These are phyloP conservation scores for Scleromitrula shiraiana DNA, from an alignment of 2,329 filamentous ascomycete species.

Conservation along the genomic window DNA sequence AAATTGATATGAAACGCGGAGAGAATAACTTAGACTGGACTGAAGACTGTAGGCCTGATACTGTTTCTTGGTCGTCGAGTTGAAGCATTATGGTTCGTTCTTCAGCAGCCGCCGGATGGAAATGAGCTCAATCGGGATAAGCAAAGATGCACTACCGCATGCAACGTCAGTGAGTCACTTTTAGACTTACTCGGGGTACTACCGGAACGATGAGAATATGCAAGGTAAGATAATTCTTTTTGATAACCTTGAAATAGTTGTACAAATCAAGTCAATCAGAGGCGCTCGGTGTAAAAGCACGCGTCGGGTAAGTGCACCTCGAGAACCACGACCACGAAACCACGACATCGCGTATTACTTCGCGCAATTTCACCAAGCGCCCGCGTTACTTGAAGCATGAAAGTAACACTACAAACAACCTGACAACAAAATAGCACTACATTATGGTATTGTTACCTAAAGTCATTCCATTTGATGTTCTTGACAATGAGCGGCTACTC, in stretches of 20 bases:
- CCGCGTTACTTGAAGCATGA: conserved; percentile 14
- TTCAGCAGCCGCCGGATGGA: conserved; percentile 23
- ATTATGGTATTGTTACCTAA: background rate
- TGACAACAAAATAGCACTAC: background rate
- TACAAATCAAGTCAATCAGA: background rate
- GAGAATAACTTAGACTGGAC: conserved; percentile 13
- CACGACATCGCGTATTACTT: conserved; percentile 6
- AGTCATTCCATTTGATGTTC: conserved; percentile 10
- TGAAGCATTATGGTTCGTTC: conserved; percentile 27
- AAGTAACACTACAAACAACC: background rate
- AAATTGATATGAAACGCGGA: conserved; percentile 27
- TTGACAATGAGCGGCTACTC: conserved; percentile 17
- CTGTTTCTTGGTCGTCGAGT: conserved; percentile 30
- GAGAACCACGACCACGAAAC: background rate
- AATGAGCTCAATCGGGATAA: conserved; percentile 14
- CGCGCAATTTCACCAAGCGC: conserved; percentile 19
- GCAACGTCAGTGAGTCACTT: conserved; percentile 29
- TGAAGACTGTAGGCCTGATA: conserved; percentile 12
- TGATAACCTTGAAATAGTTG: background rate
- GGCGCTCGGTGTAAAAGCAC: background rate
- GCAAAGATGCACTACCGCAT: conserved; percentile 15
- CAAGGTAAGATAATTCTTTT: background rate
- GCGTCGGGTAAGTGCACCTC: conserved; percentile 1
- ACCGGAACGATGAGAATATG: conserved; percentile 11
- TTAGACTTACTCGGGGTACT: conserved; percentile 16